These are phyloP conservation scores for Collariella sp. DNA, from an alignment of 495 filamentous ascomycete genomes.

Conservation along the genomic window DNA sequence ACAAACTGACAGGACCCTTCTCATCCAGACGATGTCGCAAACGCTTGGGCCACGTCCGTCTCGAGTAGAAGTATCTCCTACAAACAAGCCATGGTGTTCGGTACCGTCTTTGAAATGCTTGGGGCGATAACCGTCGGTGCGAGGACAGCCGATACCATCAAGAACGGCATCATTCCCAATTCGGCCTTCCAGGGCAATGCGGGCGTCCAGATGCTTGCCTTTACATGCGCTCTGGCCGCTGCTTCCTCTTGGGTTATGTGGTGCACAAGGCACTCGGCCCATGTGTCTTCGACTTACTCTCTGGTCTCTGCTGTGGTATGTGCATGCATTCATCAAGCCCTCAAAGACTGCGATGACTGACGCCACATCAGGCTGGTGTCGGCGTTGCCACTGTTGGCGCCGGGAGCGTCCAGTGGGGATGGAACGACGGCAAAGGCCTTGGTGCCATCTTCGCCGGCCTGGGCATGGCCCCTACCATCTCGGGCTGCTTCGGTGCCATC, in stretches of 20 bases:
- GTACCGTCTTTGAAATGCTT: slow-evolving; percentile 56
- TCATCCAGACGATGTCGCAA: slow-evolving; percentile 61
- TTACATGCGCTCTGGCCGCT: slow-evolving; percentile 51
- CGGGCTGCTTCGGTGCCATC: slow-evolving; percentile 48
- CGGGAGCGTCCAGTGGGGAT: slow-evolving; percentile 46
- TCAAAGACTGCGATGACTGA: no score
- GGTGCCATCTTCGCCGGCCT: slow-evolving; percentile 54
- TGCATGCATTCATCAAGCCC: no score
- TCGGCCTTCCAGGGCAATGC: slow-evolving; percentile 45
- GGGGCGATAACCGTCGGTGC: slow-evolving; percentile 56
- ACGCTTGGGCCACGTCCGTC: slow-evolving; percentile 64
- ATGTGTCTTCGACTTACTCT: slow-evolving; percentile 61
- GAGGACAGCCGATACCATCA: slow-evolving; percentile 60
- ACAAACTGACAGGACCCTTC: background rate
- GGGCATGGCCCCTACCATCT: slow-evolving; percentile 52
- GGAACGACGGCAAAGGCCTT: slow-evolving; percentile 37
- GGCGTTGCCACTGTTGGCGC: slow-evolving; percentile 52
- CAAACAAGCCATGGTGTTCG: slow-evolving; percentile 57
- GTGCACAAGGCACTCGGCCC: slow-evolving; percentile 47
- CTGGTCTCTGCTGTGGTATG: slow-evolving; percentile 48
- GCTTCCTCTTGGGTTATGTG: slow-evolving; percentile 52
- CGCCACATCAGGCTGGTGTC: slow-evolving; percentile 39
- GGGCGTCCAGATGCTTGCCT: slow-evolving; percentile 51
- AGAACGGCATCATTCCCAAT: slow-evolving; percentile 53
- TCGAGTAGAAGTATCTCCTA: slow-evolving; percentile 59